phyloP scores from a whole-genome alignment of 768 basidiomycete genomes.

The Gloeophyllum trabeum region DNA sequence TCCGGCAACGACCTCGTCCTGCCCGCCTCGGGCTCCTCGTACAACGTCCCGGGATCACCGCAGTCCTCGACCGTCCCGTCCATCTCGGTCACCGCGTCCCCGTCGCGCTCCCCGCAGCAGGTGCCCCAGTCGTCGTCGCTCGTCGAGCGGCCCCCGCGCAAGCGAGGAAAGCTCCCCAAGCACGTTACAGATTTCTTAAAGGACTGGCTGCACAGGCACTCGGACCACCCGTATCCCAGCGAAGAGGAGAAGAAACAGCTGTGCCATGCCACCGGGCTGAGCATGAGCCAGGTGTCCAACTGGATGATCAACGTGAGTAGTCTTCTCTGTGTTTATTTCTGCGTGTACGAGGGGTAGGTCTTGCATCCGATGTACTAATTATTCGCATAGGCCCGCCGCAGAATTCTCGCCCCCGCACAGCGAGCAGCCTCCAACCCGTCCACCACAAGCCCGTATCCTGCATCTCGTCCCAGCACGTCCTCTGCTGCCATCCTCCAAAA shows the following conservation, averaged over 20 bases:
- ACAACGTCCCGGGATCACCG: slow-evolving; percentile 12
- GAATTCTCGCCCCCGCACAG: slow-evolving; percentile 76
- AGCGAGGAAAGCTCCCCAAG: slow-evolving; percentile 82
- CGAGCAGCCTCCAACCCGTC: slow-evolving; percentile 68
- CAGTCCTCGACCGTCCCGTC: slow-evolving; percentile 25
- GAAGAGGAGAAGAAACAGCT: slow-evolving; percentile 88
- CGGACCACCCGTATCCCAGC: slow-evolving; percentile 81
- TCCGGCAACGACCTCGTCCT: slow-evolving; percentile 44
- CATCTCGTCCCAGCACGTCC: slow-evolving; percentile 20
- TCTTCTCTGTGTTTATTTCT: slow-evolving; percentile 10
- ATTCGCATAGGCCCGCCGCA: slow-evolving; percentile 53
- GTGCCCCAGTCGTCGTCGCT: slow-evolving; percentile 40
- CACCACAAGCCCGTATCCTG: slow-evolving; percentile 64
- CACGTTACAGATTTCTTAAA: slow-evolving; percentile 86
- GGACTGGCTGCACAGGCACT: slow-evolving; percentile 80
- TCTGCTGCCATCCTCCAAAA: slow-evolving; percentile 8
- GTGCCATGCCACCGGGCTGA: slow-evolving; percentile 75
- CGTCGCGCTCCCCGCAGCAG: slow-evolving; percentile 41
- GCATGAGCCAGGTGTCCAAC: slow-evolving; percentile 85
- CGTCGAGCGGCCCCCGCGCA: slow-evolving; percentile 68
- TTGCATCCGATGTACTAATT: slow-evolving; percentile 1
- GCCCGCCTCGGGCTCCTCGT: slow-evolving; percentile 7
- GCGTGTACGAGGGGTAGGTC: too few species aligned
- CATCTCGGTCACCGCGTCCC: slow-evolving; percentile 23
- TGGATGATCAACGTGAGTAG: slow-evolving; percentile 82